Conservation (phyloP, 192 early-diverging fungal genomes). For the Chytriomyces confervae region DNA sequence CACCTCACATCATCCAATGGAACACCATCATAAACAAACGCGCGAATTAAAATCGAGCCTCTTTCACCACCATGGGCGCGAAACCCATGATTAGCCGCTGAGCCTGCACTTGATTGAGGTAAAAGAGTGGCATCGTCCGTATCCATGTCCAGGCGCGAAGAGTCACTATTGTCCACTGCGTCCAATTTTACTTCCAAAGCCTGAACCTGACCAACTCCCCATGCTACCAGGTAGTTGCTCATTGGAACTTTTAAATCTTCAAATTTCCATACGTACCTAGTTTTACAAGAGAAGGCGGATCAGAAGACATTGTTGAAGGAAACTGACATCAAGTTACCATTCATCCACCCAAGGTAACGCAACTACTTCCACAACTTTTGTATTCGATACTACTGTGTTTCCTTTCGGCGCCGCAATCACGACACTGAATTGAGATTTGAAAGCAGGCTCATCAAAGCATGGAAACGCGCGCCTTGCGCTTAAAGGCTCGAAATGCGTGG, state of each 20-base stretch:
- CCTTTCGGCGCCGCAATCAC: constrained; percentile 46
- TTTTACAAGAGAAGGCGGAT: not conserved
- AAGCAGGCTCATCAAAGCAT: constrained; percentile 55
- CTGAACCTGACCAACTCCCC: constrained; percentile 58
- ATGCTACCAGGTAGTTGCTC: constrained; percentile 57
- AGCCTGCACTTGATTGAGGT: no score
- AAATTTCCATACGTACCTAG: constrained; percentile 44
- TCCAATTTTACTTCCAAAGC: constrained; percentile 5
- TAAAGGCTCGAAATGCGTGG: constrained; percentile 55
- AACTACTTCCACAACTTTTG: constrained; percentile 42
- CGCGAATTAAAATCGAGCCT: constrained; percentile 43
- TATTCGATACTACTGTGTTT: constrained; percentile 61
- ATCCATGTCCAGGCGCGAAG: not conserved
- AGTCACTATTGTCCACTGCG: not conserved
- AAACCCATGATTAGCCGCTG: not conserved
- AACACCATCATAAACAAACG: constrained; percentile 53
- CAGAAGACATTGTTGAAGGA: not conserved
- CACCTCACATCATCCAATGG: constrained; percentile 20
- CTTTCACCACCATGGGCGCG: not conserved
- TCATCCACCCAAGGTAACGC: not conserved
- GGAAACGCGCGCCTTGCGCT: constrained; percentile 48
- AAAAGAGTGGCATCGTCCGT: not conserved
- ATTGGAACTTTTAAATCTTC: constrained; percentile 28
- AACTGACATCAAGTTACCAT: not conserved
- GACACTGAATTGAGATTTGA: constrained; percentile 63